These are phyloP conservation scores for Mercurialis annua DNA, from an alignment of 345 rosid genomes.

Conservation along the genomic window DNA sequence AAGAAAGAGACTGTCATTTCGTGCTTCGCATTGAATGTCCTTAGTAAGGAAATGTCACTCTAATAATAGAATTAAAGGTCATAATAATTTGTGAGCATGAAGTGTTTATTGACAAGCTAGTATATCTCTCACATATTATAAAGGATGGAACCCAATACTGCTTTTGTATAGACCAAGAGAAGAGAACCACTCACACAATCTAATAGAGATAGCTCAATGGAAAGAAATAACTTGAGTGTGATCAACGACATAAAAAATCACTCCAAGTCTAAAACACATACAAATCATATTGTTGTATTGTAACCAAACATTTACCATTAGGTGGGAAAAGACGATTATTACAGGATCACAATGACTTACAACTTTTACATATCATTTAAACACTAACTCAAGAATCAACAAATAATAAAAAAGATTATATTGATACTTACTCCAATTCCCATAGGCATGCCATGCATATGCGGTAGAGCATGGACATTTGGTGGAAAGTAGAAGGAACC, in stretches of 20 bases:
- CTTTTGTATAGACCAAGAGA: not conserved
- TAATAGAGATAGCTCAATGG: not conserved
- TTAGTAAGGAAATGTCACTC: too few species aligned
- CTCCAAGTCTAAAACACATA: not conserved
- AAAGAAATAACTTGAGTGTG: not conserved
- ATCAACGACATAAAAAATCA: not conserved
- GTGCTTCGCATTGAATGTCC: too few species aligned
- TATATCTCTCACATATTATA: not conserved
- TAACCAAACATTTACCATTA: not conserved
- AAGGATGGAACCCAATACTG: not conserved
- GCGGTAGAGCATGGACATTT: constrained; percentile 44
- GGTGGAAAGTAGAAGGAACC: constrained; percentile 61
- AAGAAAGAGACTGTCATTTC: too few species aligned
- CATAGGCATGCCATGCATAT: constrained; percentile 67
- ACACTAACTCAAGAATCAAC: not conserved
- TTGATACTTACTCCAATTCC: constrained; percentile 63
- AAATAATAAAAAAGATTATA: not conserved
- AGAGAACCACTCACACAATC: not conserved
- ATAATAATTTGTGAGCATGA: not conserved
- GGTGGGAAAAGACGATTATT: not conserved
- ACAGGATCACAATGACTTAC: not conserved
- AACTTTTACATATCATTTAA: not conserved
- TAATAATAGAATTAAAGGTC: too few species aligned
- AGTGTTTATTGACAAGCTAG: not conserved
- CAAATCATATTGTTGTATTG: not conserved